Conservation (phyloP, 768 basidiomycete species). For the Lentinula sp. region DNA sequence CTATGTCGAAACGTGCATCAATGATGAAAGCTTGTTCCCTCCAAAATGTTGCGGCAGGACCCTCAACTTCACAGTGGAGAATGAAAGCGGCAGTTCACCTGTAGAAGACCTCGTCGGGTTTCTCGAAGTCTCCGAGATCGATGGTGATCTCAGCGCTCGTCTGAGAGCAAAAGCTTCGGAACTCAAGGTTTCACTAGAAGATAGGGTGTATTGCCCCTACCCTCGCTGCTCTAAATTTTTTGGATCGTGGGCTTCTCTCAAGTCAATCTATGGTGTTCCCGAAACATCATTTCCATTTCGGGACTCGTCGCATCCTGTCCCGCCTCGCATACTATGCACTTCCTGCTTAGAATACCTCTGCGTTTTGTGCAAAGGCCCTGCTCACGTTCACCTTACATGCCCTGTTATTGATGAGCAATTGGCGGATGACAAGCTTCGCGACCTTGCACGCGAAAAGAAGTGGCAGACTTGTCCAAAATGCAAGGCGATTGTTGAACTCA, state of each 20-base stretch:
- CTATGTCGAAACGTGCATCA: not conserved
- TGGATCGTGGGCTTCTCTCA: conserved; percentile 8
- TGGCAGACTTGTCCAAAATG: conserved; percentile 33
- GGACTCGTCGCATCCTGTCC: not conserved
- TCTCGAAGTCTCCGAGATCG: not conserved
- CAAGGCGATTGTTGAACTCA: conserved; percentile 26
- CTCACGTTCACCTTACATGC: not conserved
- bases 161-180: conserved; percentile 24
- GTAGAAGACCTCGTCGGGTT: not conserved
- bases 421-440: conserved; percentile 8
- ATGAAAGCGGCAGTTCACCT: not conserved
- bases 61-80: not conserved
- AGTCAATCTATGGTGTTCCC: not conserved
- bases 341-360: not conserved
- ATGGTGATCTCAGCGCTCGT: not conserved
- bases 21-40: conserved; percentile 1
- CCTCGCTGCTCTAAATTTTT: conserved; percentile 29
- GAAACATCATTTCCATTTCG: not conserved
- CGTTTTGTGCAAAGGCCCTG: not conserved
- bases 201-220: conserved; percentile 30
- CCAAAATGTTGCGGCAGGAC: conserved; percentile 2
- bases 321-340: not conserved
- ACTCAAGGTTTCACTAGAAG: conserved; percentile 16
- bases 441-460: conserved; percentile 19
- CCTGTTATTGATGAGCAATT: not conserved